Evolutionary conservation across 2,329 filamentous ascomycete species (phyloP), one percentile per base, ranked within the genome.

Genomic region (Fusarium sublunatum): DNA sequence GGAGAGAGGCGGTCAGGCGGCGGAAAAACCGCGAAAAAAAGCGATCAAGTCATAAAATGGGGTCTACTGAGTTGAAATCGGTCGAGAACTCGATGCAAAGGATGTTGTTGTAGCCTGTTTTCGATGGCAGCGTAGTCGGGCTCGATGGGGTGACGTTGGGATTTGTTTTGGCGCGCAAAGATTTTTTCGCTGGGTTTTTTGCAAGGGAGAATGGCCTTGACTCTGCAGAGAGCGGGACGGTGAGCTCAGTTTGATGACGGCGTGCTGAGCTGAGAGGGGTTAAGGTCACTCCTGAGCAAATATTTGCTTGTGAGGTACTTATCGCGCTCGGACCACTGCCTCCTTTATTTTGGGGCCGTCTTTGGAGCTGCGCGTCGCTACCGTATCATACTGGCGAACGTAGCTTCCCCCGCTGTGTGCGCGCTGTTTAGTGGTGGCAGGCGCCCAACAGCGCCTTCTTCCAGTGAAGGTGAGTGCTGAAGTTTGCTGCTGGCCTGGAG

Each of bases 21-120:
- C 80, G 82, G 81, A 86, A 85, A 84, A 81, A 74, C 81, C 84
- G 81, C 81, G 72, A 81, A 81, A 88, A 86, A 89, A 86, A 78
- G 82, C 81, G 81, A 83, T 87, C 79, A 84, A 78, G 76, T 79
- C 82, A 86, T 87, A 86, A 83, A 84, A 78, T 75, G 76, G 75
- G 74, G 81, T 80, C 82, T 87, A 80, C 77, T 77, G 82, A 78
- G 81, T 75, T 75, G 73, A 78, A 81, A 77, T 83, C 82, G 83
- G 69, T 64, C 63, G 71, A 72, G 68, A 67, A 68, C 74, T 71
- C 73, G 86, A 86, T 87, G 78, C 74, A 81, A 80, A 79, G 77
- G 58, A 74, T 75, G 78, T 78, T 76, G 77, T 79, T 77, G 80
- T 79, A 75, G 77, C 63, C 65, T 76, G 75, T 76, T 86, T 83